Percentiles rank a stretch among this genome's conserved stretches.
Evolutionary conservation across 2,329 filamentous ascomycete genomes (phyloP).

Genomic region (Claviceps lovelessii): DNA sequence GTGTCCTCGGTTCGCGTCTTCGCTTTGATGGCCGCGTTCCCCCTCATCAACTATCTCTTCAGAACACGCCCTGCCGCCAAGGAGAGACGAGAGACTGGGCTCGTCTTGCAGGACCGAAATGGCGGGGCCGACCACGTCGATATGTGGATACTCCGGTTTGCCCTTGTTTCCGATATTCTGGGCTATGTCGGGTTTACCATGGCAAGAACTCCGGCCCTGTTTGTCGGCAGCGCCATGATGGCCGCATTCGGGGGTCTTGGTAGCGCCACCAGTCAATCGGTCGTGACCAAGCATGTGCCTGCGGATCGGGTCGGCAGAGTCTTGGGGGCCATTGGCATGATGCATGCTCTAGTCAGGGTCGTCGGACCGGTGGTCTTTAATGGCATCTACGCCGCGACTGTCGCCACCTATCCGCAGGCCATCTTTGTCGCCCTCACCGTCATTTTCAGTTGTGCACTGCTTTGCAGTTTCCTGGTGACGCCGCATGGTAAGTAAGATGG

Average conservation of each 20-base stretch:
- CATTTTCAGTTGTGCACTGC: constrained; percentile 52
- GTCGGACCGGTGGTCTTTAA: constrained; percentile 74
- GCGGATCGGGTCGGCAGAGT: constrained; percentile 68
- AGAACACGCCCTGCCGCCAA: constrained; percentile 39
- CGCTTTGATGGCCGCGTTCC: constrained; percentile 60
- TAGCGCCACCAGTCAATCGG: constrained; percentile 68
- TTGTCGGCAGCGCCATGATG: constrained; percentile 57
- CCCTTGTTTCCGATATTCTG: constrained; percentile 60
- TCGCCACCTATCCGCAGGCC: constrained; percentile 62
- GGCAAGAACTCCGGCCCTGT: constrained; percentile 44
- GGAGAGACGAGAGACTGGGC: constrained; percentile 23
- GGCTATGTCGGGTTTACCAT: constrained; percentile 66
- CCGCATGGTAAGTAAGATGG: constrained; percentile 49
- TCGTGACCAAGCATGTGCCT: constrained; percentile 83
- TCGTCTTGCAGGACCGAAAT: constrained; percentile 31
- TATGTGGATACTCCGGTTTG: constrained; percentile 57
- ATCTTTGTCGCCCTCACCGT: constrained; percentile 63
- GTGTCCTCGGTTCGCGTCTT: constrained; percentile 64
- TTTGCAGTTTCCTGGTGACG: constrained; percentile 55
- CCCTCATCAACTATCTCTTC: constrained; percentile 61
- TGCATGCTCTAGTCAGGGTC: constrained; percentile 71
- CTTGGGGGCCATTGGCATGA: constrained; percentile 72
- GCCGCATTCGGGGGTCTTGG: constrained; percentile 73
- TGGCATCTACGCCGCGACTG: constrained; percentile 69
- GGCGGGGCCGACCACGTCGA: constrained; percentile 66